Evolutionary conservation across 2,329 filamentous ascomycete species (phyloP), one percentile per base, ranked within the genome.

Genomic region (Golovinomyces cichoracearum): DNA sequence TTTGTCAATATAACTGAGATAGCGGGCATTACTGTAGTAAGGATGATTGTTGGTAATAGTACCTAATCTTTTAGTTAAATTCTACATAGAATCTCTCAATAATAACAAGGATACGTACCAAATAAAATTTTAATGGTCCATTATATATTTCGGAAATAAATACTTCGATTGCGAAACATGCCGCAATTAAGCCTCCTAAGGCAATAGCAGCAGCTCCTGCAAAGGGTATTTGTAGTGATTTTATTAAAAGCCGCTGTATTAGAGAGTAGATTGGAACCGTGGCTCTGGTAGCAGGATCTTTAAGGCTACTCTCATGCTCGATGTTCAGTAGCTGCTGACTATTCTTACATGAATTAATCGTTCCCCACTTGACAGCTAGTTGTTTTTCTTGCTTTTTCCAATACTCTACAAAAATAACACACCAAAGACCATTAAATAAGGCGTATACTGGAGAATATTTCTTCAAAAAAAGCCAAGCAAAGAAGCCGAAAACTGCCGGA

Each of bases 341-440:
- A 48, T 94, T 83, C 46, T 69, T 72, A 3, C 82, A 86, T 1
- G 93, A 85, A 5, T 82, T 81, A 47, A 81, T 77, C 2, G 93
- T 85, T 13, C 82, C 81, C 88, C 88, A 95, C 56, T 83, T 75
- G 15, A 93, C 75, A 7, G 80, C 78, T 6, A 95, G 68, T 59
- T 95, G 86, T 1, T 78, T 69, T 63, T 95, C 84, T 62, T 92
- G 83, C 57, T 88, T 80, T 66, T 92, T 93, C 88, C 88, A 95
- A 63, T 82, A 93, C 61, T 95, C 88, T 50, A 93, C 80, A 60
- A 94, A 94, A 45, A 88, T 67, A 2, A 90, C 77, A 50, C 80
- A 80, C 83, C 86, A 93, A n/a, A 93, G 65, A 29, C 77, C 80
- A 59, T 79, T 86, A 41, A 79, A 69, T 1, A 86, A 62, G 13